Conservation (phyloP, 2,329 filamentous ascomycete species). For the Neofusicoccum sp. region DNA sequence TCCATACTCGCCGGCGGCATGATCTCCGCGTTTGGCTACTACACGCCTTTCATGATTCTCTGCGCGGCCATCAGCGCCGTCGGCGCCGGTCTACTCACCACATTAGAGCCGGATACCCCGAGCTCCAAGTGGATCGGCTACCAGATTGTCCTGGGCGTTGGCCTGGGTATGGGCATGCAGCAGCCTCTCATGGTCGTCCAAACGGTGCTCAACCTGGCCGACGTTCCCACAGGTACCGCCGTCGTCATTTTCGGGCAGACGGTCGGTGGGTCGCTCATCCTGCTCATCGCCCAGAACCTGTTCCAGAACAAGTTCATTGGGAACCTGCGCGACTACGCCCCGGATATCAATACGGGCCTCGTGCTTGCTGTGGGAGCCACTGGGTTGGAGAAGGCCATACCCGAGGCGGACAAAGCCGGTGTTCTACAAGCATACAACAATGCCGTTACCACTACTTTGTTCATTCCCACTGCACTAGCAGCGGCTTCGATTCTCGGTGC, state of each 20-base stretch:
- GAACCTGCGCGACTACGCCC: conserved; percentile 48
- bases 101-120: conserved; percentile 21
- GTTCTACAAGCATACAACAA: conserved; percentile 32
- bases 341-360: conserved; percentile 34
- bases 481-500: not conserved
- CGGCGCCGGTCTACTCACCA: conserved; percentile 29
- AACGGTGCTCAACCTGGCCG: conserved; percentile 15
- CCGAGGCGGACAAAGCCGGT: conserved; percentile 18
- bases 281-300: conserved; percentile 64
- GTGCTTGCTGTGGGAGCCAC: conserved; percentile 46
- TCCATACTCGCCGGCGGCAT: conserved; percentile 31
- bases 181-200: conserved; percentile 22
- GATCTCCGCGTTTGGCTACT: conserved; percentile 25
- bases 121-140: conserved; percentile 31
- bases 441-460: conserved; percentile 48
- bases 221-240: conserved; percentile 24
- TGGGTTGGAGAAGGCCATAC: conserved; percentile 24
- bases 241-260: conserved; percentile 60
- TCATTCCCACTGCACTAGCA: conserved; percentile 51
- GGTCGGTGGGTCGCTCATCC: conserved; percentile 64
- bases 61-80: conserved; percentile 30
- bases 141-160: conserved; percentile 28
- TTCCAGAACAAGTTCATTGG: conserved; percentile 64
- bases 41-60: conserved; percentile 35
- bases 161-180: conserved; percentile 25